Evolutionary conservation across 257 asterid genomes (phyloP).

Genomic region (Ehretia macrophylla): DNA sequence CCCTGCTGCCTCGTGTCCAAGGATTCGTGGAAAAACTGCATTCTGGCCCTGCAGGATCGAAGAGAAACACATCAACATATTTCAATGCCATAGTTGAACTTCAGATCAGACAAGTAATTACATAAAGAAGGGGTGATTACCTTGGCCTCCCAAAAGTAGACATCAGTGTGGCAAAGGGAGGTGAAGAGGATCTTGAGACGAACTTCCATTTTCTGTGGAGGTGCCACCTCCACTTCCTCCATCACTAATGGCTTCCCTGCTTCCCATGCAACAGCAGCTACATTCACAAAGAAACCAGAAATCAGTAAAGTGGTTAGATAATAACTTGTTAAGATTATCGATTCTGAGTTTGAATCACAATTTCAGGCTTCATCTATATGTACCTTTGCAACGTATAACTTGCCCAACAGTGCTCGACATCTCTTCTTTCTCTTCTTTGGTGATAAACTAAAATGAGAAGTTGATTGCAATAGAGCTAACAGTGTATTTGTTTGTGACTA

Average conservation of each 20-base stretch:
- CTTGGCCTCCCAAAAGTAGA: slow-evolving; percentile 20
- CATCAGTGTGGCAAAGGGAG: slow-evolving; percentile 20
- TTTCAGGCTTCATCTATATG: too few species aligned
- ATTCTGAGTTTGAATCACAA: not conserved
- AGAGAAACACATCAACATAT: too few species aligned
- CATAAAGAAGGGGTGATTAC: too few species aligned
- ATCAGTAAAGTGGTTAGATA: too few species aligned
- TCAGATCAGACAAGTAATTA: too few species aligned
- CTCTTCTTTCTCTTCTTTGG: too few species aligned
- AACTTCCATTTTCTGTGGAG: slow-evolving; percentile 21
- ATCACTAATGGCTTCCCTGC: slow-evolving; percentile 20
- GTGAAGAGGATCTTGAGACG: slow-evolving; percentile 17
- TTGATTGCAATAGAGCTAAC: too few species aligned
- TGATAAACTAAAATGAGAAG: too few species aligned
- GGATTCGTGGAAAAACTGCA: slow-evolving; percentile 11
- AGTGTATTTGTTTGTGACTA: too few species aligned
- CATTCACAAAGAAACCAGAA: not conserved
- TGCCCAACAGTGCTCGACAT: slow-evolving; percentile 13
- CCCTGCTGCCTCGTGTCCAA: slow-evolving; percentile 31
- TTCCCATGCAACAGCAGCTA: slow-evolving; percentile 24
- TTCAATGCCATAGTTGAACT: too few species aligned
- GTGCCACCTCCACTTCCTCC: slow-evolving; percentile 20
- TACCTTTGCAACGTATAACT: slow-evolving; percentile 13
- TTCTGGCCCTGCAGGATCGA: too few species aligned
- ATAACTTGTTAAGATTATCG: not conserved